Evolutionary conservation across 306 rosid species (phyloP), one percentile per base, ranked within the genome.

Genomic region (Quercus glauca): DNA sequence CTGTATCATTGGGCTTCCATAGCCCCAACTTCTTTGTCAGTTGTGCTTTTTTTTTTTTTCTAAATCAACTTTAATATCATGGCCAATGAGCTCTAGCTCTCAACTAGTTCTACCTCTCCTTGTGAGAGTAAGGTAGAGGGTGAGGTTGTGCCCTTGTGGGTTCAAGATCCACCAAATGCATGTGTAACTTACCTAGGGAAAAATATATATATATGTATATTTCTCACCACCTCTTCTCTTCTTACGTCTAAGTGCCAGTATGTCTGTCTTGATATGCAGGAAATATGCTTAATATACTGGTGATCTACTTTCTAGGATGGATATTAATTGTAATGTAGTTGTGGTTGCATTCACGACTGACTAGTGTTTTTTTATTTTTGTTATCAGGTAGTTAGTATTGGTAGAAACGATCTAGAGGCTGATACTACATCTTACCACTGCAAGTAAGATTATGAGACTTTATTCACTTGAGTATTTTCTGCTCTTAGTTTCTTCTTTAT

Each of bases 351-450:
- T 71, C 64, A 51, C 55, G 58, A 35, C 79, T 79, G 37, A 73
- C 79, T 69, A 68, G 59, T 28, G 26, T 49, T 15, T 45, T 41
- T 37, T 67, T 52, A 28, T 60, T 71, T 60, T 75, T 73, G 51
- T 58, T 86, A 64, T 63, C 90, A 94, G 98, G 94, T 78, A 43
- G 84, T 89, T 31, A 81, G 87, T 83, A 83, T 93, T 74, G 75
- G 73, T 43, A 87, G 84, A 83, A 87, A 89, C 37, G 81, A 83
- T 83, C 78, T 76, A 60, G 99, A 89, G 76, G 89, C 85, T 69
- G 91, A 85, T 83, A 90, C 97, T 73, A 87, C 97, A 21, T 93
- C 99, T 15, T 95, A 95, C 85, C 98, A 95, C 83, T 76, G 94
- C 97, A 93, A 86, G 98, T 92, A 88, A 77, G 92, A 45, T 80